phyloP scores from a whole-genome alignment of 768 basidiomycete genomes.

The Rhodocollybia butyracea region DNA sequence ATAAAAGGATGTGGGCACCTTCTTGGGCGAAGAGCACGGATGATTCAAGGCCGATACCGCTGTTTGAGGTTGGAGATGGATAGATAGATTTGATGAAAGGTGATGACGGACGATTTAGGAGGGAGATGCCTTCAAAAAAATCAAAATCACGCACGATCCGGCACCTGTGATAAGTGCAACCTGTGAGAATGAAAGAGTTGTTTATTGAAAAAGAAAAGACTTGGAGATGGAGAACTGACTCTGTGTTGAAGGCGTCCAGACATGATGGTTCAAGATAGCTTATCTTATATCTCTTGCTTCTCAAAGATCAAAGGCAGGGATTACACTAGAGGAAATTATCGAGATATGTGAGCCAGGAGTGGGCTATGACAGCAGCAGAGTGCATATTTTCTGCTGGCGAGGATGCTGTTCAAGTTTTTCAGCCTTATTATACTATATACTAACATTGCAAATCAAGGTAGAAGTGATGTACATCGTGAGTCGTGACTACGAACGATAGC shows the following conservation, averaged over 20 bases:
- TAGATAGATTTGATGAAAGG: constrained; percentile 14
- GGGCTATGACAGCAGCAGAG: no score
- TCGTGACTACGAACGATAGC: no score
- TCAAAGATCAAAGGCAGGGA: not conserved
- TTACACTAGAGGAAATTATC: not conserved
- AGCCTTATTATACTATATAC: no score
- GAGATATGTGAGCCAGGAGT: not conserved
- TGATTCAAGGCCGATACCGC: constrained; percentile 95
- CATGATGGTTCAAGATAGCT: constrained; percentile 38
- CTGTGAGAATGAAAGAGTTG: constrained; percentile 28
- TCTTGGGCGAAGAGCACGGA: constrained; percentile 94
- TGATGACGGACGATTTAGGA: constrained; percentile 15
- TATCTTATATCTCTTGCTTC: not conserved
- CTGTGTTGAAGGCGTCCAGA: constrained; percentile 66
- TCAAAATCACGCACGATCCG: constrained; percentile 62
- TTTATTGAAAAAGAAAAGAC: constrained; percentile 2
- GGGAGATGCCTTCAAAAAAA: not conserved
- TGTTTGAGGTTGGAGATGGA: no score
- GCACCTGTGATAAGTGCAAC: constrained; percentile 85
- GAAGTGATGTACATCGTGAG: no score
- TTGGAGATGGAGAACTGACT: constrained; percentile 31
- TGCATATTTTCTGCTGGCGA: no score
- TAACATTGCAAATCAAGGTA: no score
- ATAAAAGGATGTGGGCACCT: constrained; percentile 86
- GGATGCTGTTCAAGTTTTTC: no score